Evolutionary conservation across 257 asterid species (phyloP).

Genomic region (Linderniella brevidens): DNA sequence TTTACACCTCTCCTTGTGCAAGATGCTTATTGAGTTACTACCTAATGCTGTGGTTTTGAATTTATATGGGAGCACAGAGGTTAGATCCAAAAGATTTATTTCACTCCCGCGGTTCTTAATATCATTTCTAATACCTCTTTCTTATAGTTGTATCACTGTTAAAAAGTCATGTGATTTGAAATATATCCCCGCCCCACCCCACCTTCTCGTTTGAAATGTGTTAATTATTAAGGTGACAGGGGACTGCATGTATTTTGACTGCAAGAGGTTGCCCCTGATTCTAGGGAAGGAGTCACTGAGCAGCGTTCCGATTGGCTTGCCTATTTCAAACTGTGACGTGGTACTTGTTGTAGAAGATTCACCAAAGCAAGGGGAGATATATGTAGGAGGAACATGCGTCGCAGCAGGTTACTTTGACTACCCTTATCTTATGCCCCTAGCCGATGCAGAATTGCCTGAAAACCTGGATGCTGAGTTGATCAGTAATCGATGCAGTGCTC

Average conservation of each 20-base stretch:
- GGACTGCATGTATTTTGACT: slow-evolving; percentile 89
- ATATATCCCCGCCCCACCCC: no score
- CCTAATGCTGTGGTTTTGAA: slow-evolving; percentile 64
- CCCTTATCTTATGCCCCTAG: slow-evolving; percentile 43
- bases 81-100: slow-evolving; percentile 27
- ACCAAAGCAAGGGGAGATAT: slow-evolving; percentile 60
- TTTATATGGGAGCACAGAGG: slow-evolving; percentile 97
- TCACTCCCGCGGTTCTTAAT: slow-evolving; percentile 10
- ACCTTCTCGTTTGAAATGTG: no score
- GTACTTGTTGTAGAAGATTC: slow-evolving; percentile 57
- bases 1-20: slow-evolving; percentile 43
- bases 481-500: slow-evolving; percentile 12
- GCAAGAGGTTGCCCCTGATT: slow-evolving; percentile 51
- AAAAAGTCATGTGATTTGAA: no score
- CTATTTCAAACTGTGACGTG: slow-evolving; percentile 53
- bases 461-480: slow-evolving; percentile 9
- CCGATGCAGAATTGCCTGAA: slow-evolving; percentile 17
- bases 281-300: slow-evolving; percentile 34
- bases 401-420: slow-evolving; percentile 63
- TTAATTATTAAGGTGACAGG: slow-evolving; percentile 58
- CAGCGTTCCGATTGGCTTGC: slow-evolving; percentile 70
- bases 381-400: slow-evolving; percentile 62
- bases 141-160: no score
- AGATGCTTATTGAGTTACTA: slow-evolving; percentile 46
- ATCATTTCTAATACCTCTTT: slow-evolving; percentile 1